These are phyloP conservation scores for Saksenaea oblongispora DNA, from an alignment of 371 early-diverging fungal genomes.

Conservation along the genomic window DNA sequence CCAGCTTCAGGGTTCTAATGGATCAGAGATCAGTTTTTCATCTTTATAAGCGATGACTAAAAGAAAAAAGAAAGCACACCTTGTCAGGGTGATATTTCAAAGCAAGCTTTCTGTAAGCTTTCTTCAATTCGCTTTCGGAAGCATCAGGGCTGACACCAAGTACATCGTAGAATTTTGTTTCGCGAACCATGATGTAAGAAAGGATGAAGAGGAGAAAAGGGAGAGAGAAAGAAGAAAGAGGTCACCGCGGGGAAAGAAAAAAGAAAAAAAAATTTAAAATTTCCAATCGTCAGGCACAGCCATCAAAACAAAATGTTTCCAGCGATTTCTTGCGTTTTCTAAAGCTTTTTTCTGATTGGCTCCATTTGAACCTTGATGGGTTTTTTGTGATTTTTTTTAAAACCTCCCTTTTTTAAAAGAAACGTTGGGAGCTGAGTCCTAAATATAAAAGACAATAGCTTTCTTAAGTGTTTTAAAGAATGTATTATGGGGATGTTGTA, in stretches of 20 bases:
- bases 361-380: not conserved
- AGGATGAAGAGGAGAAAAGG: not conserved
- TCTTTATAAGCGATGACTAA: not conserved
- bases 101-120: slow-evolving; percentile 91
- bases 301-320: slow-evolving; percentile 7
- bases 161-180: slow-evolving; percentile 90
- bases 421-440: not conserved
- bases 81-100: slow-evolving; percentile 96
- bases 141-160: slow-evolving; percentile 87
- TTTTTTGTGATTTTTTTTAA: no score
- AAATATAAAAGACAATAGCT: not conserved
- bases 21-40: not conserved
- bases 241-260: not conserved
- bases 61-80: slow-evolving; percentile 35
- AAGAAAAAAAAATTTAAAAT: slow-evolving; percentile 7
- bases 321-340: not conserved
- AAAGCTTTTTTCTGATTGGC: not conserved
- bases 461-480: no score
- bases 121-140: slow-evolving; percentile 84
- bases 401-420: no score
- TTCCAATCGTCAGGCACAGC: slow-evolving; percentile 8
- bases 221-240: not conserved
- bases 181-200: slow-evolving; percentile 65
- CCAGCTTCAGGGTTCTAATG: slow-evolving; percentile 75
- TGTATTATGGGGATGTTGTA: no score